Base-by-base conservation (phyloP, 1,284 basidiomycete genomes). In the Puccinia polysora region DNA sequence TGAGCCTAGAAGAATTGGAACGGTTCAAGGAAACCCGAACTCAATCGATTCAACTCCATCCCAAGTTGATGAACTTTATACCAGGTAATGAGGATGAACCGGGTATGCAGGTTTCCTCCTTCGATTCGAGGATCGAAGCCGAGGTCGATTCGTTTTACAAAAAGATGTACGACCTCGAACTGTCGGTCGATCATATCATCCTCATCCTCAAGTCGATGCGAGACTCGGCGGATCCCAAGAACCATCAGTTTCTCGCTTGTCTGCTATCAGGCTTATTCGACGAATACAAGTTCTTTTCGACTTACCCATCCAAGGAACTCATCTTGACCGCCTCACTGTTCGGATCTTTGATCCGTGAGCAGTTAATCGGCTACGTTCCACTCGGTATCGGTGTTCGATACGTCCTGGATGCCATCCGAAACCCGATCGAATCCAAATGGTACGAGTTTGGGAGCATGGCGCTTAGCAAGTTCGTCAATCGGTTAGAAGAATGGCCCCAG, bases 281-380 rank as follows among this genome's bases (percentile, higher is more conserved):
- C 86, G 96, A 99, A 83, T 97, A 97, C 86, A 93, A 94, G 79
- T 98, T 97, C 84, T 97, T 98, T 86, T 91, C 96, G 80, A 89
- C 90, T 63, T 95, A 99, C 78, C 96, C 96, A 18, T 85, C 89
- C 38, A 89, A 92, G 74, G 93, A 98, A 82, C 85, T 98, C 59
- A 87, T 88, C 53, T 93, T 98, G 87, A 97, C 96, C 0, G 96
- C 91, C 60, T 89, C 92, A 77, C 85, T 99, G 40, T n/a, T n/a
- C n/a, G n/a, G n/a, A n/a, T n/a, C n/a, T n/a, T n/a, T n/a, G n/a
- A n/a, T n/a, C n/a, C n/a, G 96, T 78, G 87, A 89, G 78, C 87
- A 91, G 77, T 86, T 99, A 47, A 88, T 99, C 78, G 93, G 97
- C 80, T 90, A 90, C 78, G 91, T 95, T 69, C 91, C 96, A 14